Base-by-base conservation (phyloP, 2,329 filamentous ascomycete genomes). In the Ophiostoma sp. region DNA sequence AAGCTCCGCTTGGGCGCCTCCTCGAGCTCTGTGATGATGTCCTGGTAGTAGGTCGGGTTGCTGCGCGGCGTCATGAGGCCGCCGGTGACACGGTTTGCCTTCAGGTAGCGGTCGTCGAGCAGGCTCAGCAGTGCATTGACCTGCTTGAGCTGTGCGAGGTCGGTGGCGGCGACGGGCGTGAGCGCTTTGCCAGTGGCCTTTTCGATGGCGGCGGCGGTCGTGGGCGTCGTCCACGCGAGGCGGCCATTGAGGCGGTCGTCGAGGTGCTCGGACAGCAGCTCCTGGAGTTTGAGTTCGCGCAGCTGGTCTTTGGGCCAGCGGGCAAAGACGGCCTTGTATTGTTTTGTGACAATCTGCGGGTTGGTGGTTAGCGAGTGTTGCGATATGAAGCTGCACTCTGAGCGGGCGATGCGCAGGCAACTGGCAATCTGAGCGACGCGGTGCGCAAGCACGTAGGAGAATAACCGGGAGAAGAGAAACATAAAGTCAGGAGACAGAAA, bases 271-370 rank as follows among this genome's bases (percentile, higher is more conserved):
- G 76, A 75, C 65, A 89, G 77, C 45, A 85, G 80, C 72, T 85
- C 81, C 73, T 85, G 85, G 72, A 90, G 82, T 75, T 89, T 86
- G 75, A 84, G 81, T 69, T 87, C 82, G 0, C 88, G 85, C 62
- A 90, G 81, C 69, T 80, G 79, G 74, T 89, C 87, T 73, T 84
- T 83, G 63, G 88, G 88, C 87, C 87, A 90, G 71, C 81, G 81
- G 69, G 82, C 79, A 67, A 87, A 78, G 41, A 81, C 81, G 67
- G 81, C 80, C 62, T 82, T 78, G 77, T 84, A 80, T 72, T 82
- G 81, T 72, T 78, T 79, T 70, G 79, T 78, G 49, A 78, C 79
- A 73, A 78, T 75, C 82, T 64, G 42, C 2, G 4, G 42, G n/a
- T 18, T 12, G 38, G 14, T 36, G n/a, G 7, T 36, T 27, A 58